Evolutionary conservation across 2,329 filamentous ascomycete species (phyloP).

Genomic region (Cyanodermella asteris): DNA sequence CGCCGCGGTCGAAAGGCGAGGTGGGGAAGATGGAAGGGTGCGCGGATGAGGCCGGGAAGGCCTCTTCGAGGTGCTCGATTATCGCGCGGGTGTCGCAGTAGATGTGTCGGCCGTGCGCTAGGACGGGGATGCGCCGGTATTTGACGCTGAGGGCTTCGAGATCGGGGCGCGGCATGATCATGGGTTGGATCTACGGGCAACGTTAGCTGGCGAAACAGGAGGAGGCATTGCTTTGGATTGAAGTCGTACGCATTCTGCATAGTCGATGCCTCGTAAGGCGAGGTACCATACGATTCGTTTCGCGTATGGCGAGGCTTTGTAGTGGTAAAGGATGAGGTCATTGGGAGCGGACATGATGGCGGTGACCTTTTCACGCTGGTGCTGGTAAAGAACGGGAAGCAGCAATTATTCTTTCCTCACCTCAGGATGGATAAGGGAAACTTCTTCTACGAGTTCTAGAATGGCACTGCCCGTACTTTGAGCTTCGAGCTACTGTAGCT

Average conservation of each 20-base stretch:
- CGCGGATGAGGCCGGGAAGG: conserved; percentile 25
- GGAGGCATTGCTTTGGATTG: not conserved
- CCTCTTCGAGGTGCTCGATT: conserved; percentile 37
- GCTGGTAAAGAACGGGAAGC: not conserved
- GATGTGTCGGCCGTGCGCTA: conserved; percentile 43
- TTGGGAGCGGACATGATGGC: conserved; percentile 13
- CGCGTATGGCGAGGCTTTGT: conserved; percentile 42
- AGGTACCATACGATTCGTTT: conserved; percentile 45
- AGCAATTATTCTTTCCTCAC: too few relatives aligned
- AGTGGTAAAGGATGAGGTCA: conserved; percentile 43
- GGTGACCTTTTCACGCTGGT: not conserved
- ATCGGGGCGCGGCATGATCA: conserved; percentile 43
- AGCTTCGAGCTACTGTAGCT: too few relatives aligned
- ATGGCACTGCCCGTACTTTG: too few relatives aligned
- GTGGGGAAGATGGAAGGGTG: too few relatives aligned
- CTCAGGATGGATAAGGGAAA: too few relatives aligned
- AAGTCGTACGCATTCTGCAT: conserved; percentile 41
- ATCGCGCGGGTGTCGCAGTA: conserved; percentile 52
- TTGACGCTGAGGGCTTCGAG: conserved; percentile 36
- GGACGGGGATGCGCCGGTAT: conserved; percentile 48
- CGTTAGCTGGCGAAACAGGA: conserved; percentile 1
- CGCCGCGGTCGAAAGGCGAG: conserved; percentile 20
- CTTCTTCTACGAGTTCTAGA: too few relatives aligned
- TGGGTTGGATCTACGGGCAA: conserved; percentile 47
- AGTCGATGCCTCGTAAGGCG: conserved; percentile 40